Conservation (phyloP, 192 early-diverging fungal genomes). For the Allomyces macrogynus region DNA sequence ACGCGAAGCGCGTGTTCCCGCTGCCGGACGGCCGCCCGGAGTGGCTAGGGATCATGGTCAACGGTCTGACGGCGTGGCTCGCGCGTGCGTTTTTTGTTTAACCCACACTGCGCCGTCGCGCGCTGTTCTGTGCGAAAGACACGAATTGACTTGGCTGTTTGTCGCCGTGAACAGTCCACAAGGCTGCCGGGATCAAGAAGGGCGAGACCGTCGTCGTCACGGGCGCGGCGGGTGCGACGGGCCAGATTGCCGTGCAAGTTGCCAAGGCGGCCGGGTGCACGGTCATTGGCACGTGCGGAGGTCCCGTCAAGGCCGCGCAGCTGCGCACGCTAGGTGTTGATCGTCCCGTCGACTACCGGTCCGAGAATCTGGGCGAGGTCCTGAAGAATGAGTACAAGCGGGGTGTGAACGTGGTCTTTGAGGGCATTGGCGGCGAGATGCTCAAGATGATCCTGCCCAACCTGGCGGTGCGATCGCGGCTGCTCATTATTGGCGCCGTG, state of each 20-base stretch:
- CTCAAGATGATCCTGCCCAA: slow-evolving; percentile 18
- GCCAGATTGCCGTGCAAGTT: slow-evolving; percentile 38
- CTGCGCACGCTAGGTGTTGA: slow-evolving; percentile 31
- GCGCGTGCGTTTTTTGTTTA: slow-evolving; percentile 4
- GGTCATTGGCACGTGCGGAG: slow-evolving; percentile 37
- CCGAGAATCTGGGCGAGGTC: slow-evolving; percentile 21
- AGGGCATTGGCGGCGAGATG: slow-evolving; percentile 31
- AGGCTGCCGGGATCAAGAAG: slow-evolving; percentile 17
- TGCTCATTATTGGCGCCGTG: slow-evolving; percentile 18
- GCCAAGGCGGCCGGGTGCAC: slow-evolving; percentile 34
- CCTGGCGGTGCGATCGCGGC: slow-evolving; percentile 7
- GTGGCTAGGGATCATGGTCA: slow-evolving; percentile 21
- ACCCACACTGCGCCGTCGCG: too few species aligned
- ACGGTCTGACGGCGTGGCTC: slow-evolving; percentile 30
- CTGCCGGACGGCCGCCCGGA: slow-evolving; percentile 12
- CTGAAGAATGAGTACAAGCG: slow-evolving; percentile 29
- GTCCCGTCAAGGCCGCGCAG: slow-evolving; percentile 23
- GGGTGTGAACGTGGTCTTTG: slow-evolving; percentile 36
- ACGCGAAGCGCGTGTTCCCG: slow-evolving; percentile 10
- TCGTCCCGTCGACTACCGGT: slow-evolving; percentile 37
- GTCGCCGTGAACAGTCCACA: slow-evolving; percentile 6
- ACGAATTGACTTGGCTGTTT: too few species aligned
- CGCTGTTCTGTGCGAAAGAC: too few species aligned
- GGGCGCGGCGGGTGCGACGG: slow-evolving; percentile 36
- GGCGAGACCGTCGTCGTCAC: slow-evolving; percentile 35